Conservation (phyloP, 2,329 filamentous ascomycete genomes). For the Penicillium sp. region DNA sequence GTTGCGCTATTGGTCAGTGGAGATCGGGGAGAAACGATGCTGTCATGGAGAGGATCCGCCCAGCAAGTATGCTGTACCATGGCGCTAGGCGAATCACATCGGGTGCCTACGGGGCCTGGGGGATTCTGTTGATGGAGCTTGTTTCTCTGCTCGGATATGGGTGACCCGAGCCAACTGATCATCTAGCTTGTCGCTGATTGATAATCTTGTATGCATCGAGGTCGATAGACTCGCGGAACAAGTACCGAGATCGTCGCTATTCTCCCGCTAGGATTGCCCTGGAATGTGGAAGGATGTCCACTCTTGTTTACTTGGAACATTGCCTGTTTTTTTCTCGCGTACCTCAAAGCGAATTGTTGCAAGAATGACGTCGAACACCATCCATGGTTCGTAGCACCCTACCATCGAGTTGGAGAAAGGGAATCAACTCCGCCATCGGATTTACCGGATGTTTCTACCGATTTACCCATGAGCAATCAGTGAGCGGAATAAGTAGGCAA, state of each 20-base stretch:
- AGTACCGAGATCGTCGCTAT: background rate
- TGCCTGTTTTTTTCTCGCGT: background rate
- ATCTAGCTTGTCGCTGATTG: background rate
- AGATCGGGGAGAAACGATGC: background rate
- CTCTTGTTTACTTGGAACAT: background rate
- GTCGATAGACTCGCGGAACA: background rate
- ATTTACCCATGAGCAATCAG: background rate
- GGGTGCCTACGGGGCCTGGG: background rate
- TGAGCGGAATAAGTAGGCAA: background rate
- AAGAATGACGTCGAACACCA: background rate
- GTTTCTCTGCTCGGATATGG: background rate
- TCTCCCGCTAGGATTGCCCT: too few relatives aligned
- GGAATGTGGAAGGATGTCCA: too few relatives aligned
- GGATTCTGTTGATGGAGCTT: background rate
- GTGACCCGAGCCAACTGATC: background rate
- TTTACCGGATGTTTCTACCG: background rate
- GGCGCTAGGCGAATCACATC: background rate
- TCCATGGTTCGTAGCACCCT: background rate
- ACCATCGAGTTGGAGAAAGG: background rate
- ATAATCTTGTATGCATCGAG: background rate
- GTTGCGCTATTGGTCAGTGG: background rate
- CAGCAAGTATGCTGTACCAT: background rate
- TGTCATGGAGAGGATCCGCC: constrained; percentile 2
- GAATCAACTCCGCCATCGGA: constrained; percentile 5
- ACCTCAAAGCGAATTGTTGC: background rate